Evolutionary conservation across 1,284 basidiomycete genomes (phyloP), one percentile per base, ranked within the genome.

Genomic region (Ganoderma lingzhi): DNA sequence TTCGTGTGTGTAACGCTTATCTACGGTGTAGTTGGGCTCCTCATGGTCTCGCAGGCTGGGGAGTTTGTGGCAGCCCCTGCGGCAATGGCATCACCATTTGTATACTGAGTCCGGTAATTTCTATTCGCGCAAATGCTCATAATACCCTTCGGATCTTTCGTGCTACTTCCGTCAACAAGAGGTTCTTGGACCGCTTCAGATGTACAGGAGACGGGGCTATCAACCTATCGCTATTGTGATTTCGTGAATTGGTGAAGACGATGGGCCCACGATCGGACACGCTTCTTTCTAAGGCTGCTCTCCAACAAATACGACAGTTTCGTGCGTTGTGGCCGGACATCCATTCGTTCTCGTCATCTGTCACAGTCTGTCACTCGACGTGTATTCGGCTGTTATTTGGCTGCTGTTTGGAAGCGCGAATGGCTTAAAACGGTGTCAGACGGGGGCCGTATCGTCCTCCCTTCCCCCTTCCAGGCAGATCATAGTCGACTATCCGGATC

Each of bases 41-140:
- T 93, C 65, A 91, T 92, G 87, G 84, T 88, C 17, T 80, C 85
- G 51, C 78, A 82, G 60, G 89, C 91, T n/a, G 76, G 73, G 19
- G 89, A 90, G 63, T 91, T 92, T 41, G 69, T 82, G 42, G 84
- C 78, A 28, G 69, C 74, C 2, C 71, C 79, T 32, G 71, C 78
- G 8, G 72, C 79, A 62, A 67, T 78, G 17, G 72, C 70, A 42
- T 80, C 80, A 23, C 77, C 77, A 53, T 78, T 76, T 65, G 80
- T 80, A 66, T 75, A 77, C 63, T 78, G 69, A 78, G 56, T 39
- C 10, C 35, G 64, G 51, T 62, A 64, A 19, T 62, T 23, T n/a
- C 32, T 70, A 58, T 62, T 15, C 44, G 9, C 48, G n/a, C 62
- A 69, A 55, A 15, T 63, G 63, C 45, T 37, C 55, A 64, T 70